Percentiles rank a stretch among this genome's conserved stretches.
These are phyloP conservation scores for Torulaspora globosa DNA, from an alignment of 1,139 yeast genomes.

Conservation along the genomic window DNA sequence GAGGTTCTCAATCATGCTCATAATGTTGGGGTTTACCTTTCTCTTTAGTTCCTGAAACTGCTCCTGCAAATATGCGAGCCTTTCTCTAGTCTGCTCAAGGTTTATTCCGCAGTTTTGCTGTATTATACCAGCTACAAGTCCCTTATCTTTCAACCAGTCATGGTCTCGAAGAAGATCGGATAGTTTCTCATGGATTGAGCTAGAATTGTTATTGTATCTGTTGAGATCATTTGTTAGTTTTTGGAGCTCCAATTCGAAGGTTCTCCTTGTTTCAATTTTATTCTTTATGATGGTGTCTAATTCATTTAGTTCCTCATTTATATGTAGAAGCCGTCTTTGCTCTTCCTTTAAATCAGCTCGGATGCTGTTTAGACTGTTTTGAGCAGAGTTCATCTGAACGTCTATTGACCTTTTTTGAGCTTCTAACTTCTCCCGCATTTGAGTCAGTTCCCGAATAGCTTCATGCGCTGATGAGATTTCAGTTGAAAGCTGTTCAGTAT, in stretches of 20 bases:
- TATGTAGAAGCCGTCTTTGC: conserved; percentile 57
- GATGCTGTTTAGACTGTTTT: conserved; percentile 14
- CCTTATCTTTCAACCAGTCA: conserved; percentile 70
- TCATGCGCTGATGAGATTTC: conserved; percentile 52
- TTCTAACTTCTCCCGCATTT: conserved; percentile 42
- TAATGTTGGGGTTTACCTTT: conserved; percentile 81
- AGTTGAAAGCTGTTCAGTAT: conserved; percentile 59
- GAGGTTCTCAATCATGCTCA: conserved; percentile 91
- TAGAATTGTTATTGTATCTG: conserved; percentile 47
- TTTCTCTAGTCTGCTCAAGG: conserved; percentile 56
- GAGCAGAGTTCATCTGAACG: conserved; percentile 31
- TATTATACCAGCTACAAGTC: conserved; percentile 50
- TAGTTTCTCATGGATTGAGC: conserved; percentile 44
- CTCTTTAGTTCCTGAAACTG: conserved; percentile 72
- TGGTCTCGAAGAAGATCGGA: conserved; percentile 51
- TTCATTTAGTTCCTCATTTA: conserved; percentile 74
- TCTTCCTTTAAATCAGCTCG: conserved; percentile 45
- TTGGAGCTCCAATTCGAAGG: conserved; percentile 53
- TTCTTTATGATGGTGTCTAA: conserved; percentile 49
- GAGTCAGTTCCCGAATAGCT: conserved; percentile 39
- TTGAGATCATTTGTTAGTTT: conserved; percentile 63
- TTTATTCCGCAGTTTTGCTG: conserved; percentile 61
- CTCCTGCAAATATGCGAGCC: conserved; percentile 54
- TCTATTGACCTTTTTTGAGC: conserved; percentile 37
- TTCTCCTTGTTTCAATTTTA: conserved; percentile 51